These are phyloP conservation scores for Yarrowia divulgata DNA, from an alignment of 805 yeast genomes.

Conservation along the genomic window DNA sequence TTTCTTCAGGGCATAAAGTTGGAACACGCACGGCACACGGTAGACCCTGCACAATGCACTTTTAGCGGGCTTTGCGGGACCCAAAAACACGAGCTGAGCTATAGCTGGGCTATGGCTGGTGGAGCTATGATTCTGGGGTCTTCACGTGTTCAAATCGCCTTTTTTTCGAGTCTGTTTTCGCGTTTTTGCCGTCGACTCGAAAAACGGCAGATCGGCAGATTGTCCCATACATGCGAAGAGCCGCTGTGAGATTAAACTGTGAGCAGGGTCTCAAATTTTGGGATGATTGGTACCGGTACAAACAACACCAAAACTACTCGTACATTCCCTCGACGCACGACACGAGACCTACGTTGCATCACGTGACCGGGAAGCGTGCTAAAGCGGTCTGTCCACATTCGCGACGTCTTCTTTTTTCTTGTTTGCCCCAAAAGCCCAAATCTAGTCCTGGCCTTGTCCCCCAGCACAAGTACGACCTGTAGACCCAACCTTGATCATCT, in stretches of 20 bases:
- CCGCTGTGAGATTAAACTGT: constrained; percentile 23
- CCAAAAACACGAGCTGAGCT: too few relatives aligned
- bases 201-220: constrained; percentile 23
- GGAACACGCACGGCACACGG: constrained; percentile 5
- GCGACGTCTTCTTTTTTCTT: not conserved
- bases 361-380: not conserved
- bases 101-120: too few relatives aligned
- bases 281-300: too few relatives aligned
- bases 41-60: constrained; percentile 18
- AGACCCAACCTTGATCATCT: constrained; percentile 12
- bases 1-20: too few relatives aligned
- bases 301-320: not conserved
- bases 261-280: not conserved
- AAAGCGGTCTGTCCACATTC: not conserved
- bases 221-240: constrained; percentile 12
- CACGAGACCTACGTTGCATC: constrained; percentile 3
- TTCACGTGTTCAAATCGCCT: not conserved
- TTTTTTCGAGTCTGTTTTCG: not conserved
- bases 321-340: not conserved
- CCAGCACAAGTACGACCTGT: too few relatives aligned
- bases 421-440: not conserved
- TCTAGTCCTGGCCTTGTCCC: too few relatives aligned
- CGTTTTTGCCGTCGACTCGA: not conserved
- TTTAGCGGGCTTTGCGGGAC: not conserved
- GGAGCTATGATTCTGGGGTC: too few relatives aligned